These are phyloP conservation scores for Candida qinlingensis DNA, from an alignment of 805 yeast genomes.

Conservation along the genomic window DNA sequence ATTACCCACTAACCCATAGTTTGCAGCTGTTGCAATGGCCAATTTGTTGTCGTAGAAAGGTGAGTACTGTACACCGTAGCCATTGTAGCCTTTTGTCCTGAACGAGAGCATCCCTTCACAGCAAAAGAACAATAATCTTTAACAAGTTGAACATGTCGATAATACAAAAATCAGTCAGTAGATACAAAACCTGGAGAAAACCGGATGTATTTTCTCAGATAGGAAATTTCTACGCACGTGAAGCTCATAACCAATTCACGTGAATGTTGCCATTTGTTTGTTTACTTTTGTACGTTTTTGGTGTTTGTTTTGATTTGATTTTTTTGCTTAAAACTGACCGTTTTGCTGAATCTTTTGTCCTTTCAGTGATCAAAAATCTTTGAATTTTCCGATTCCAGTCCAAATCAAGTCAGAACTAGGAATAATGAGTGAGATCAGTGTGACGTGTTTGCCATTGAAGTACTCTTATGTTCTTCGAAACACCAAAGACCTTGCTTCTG, in stretches of 20 bases:
- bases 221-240: neutral
- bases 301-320: neutral
- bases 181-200: neutral
- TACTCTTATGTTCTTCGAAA: slow-evolving; percentile 18
- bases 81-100: slow-evolving; percentile 76
- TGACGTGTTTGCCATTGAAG: slow-evolving; percentile 16
- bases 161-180: too few relatives aligned
- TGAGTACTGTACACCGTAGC: slow-evolving; percentile 83
- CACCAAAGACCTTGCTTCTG: slow-evolving; percentile 1
- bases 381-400: neutral
- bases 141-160: too few relatives aligned
- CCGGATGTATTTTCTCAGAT: neutral
- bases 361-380: neutral
- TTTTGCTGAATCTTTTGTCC: neutral
- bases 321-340: neutral
- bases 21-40: slow-evolving; percentile 88
- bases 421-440: neutral
- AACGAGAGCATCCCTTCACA: slow-evolving; percentile 53
- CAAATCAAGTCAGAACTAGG: too few relatives aligned
- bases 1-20: slow-evolving; percentile 91
- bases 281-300: neutral
- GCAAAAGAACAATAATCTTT: too few relatives aligned
- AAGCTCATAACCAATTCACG: neutral
- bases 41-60: slow-evolving; percentile 87
- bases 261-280: neutral